A percentile compares a stretch with the other conserved stretches of the same genome.
These are phyloP conservation scores for Aspergillus piperis DNA, from an alignment of 2,329 filamentous ascomycete species.

Conservation along the genomic window DNA sequence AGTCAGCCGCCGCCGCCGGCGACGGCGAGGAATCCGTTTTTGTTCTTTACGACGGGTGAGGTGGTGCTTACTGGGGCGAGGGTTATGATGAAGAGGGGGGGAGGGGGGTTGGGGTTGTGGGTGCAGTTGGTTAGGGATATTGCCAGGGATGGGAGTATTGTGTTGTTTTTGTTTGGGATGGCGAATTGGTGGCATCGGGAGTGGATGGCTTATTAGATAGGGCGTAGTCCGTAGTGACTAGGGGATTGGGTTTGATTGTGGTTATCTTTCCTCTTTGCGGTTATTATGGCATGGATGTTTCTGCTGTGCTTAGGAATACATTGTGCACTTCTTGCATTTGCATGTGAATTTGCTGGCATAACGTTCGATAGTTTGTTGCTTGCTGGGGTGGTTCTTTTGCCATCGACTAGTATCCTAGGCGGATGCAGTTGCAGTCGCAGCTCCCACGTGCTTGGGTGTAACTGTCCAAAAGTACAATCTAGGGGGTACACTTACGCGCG, in stretches of 20 bases:
- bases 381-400: no score
- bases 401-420: background rate
- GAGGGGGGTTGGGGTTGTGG: slow-evolving; percentile 33
- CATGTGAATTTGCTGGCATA: background rate
- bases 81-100: slow-evolving; percentile 31
- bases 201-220: slow-evolving; percentile 24
- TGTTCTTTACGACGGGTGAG: slow-evolving; percentile 51
- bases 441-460: background rate
- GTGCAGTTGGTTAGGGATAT: slow-evolving; percentile 43
- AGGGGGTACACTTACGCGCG: no score
- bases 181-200: slow-evolving; percentile 43
- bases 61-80: slow-evolving; percentile 43
- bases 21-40: slow-evolving; percentile 47
- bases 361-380: no score
- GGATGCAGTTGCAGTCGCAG: background rate
- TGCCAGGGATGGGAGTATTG: slow-evolving; percentile 46
- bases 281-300: background rate
- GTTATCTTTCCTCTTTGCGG: background rate
- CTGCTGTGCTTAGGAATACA: background rate
- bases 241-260: no score
- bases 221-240: background rate
- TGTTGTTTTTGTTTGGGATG: slow-evolving; percentile 48
- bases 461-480: no score
- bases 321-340: background rate
- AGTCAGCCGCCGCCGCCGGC: slow-evolving; percentile 46